phyloP scores from a whole-genome alignment of 345 rosid species.

The Hibiscus trionum region DNA sequence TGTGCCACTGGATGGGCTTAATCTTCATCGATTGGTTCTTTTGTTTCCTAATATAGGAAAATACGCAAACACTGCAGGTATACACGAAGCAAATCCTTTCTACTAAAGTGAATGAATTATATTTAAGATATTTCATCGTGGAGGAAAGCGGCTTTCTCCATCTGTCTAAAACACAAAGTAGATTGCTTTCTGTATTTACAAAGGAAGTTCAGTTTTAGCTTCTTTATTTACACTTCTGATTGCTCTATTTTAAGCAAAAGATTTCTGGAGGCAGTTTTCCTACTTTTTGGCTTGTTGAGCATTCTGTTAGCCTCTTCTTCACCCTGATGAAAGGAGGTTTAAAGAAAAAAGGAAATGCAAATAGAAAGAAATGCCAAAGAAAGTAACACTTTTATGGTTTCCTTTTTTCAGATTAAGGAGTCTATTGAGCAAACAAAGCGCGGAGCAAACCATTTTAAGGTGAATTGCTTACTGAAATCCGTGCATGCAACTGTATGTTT shows the following conservation, averaged over 20 bases:
- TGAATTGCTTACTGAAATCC: conserved; percentile 20
- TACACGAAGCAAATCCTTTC: background rate
- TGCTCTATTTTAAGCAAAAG: background rate
- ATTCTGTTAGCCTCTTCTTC: background rate
- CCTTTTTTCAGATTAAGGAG: conserved; percentile 42
- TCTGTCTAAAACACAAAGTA: background rate
- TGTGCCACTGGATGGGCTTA: background rate
- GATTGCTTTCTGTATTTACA: conserved; percentile 11
- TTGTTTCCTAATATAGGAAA: background rate
- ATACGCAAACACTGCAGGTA: background rate
- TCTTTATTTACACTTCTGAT: background rate
- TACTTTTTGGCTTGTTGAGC: background rate
- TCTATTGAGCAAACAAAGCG: conserved; percentile 36
- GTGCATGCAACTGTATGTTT: conserved; percentile 8
- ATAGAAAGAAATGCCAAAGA: background rate
- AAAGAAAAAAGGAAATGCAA: background rate
- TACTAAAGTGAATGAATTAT: background rate
- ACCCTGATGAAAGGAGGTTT: background rate
- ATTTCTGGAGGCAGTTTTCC: background rate
- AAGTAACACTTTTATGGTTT: background rate
- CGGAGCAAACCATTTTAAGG: conserved; percentile 44
- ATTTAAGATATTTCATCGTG: background rate
- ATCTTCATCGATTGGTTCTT: background rate
- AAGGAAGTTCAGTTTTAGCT: background rate
- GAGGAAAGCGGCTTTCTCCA: background rate